Evolutionary conservation across 2,329 filamentous ascomycete species (phyloP).

Genomic region (Penicillium polonicum): DNA sequence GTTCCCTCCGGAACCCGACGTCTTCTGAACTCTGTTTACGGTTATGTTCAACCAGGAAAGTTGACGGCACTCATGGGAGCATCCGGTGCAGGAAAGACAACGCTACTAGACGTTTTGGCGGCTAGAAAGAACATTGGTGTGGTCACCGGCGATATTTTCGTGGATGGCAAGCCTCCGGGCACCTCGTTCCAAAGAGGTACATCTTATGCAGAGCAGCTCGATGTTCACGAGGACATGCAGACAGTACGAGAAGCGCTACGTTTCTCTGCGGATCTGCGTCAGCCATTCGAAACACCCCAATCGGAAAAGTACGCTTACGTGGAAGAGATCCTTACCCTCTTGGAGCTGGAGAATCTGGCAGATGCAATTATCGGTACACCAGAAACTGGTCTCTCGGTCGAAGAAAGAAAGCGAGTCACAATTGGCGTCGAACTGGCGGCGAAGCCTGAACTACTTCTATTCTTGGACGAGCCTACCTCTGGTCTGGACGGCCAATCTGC

Average conservation of each 20-base stretch:
- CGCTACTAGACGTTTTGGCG: slow-evolving; percentile 73
- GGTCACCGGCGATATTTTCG: slow-evolving; percentile 61
- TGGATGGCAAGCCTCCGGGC: slow-evolving; percentile 60
- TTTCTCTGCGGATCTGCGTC: slow-evolving; percentile 65
- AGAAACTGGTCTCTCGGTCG: slow-evolving; percentile 59
- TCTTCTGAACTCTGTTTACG: slow-evolving; percentile 48
- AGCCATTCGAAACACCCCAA: slow-evolving; percentile 57
- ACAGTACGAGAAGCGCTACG: slow-evolving; percentile 66
- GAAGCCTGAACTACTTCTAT: slow-evolving; percentile 57
- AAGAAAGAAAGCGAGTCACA: slow-evolving; percentile 44
- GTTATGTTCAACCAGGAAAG: slow-evolving; percentile 51
- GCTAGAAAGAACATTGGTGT: slow-evolving; percentile 64
- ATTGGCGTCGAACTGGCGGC: slow-evolving; percentile 42
- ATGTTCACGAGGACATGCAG: slow-evolving; percentile 61
- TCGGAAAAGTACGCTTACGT: slow-evolving; percentile 65
- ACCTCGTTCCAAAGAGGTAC: slow-evolving; percentile 63
- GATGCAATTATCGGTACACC: slow-evolving; percentile 65
- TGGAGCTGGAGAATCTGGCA: slow-evolving; percentile 65
- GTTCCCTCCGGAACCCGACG: slow-evolving; percentile 47
- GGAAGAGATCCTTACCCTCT: slow-evolving; percentile 62
- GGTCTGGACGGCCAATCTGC: slow-evolving; percentile 59
- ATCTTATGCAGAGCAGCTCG: slow-evolving; percentile 64
- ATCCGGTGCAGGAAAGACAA: slow-evolving; percentile 79
- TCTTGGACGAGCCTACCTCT: slow-evolving; percentile 62
- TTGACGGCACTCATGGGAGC: slow-evolving; percentile 54